A percentile compares a stretch with the other conserved stretches of the same genome.
Evolutionary conservation across 768 basidiomycete genomes (phyloP).

Genomic region (Auriscalpium vulgare): DNA sequence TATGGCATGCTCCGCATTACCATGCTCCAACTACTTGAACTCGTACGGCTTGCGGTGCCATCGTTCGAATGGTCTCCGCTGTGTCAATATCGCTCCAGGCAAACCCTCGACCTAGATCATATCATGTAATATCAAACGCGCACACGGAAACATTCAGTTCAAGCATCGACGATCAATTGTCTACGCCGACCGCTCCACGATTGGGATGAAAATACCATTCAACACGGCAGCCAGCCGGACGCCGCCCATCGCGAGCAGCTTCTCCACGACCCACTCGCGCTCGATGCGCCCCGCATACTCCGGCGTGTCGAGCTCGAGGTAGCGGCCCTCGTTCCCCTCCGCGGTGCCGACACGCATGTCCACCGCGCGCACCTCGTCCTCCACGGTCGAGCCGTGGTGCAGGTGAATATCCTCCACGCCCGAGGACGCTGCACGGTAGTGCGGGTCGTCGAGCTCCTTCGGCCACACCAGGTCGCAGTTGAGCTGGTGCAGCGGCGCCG

Average conservation of each 20-base stretch:
- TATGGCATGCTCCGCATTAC: no score
- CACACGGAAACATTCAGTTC: no score
- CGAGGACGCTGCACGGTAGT: conserved; percentile 21
- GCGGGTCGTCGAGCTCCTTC: conserved; percentile 47
- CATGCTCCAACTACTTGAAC: no score
- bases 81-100: no score
- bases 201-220: conserved; percentile 57
- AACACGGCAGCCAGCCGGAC: conserved; percentile 76
- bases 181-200: neutral
- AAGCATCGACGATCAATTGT: no score
- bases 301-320: conserved; percentile 75
- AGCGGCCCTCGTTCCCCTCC: conserved; percentile 18
- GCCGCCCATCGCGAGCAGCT: conserved; percentile 75
- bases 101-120: no score
- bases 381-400: neutral
- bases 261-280: conserved; percentile 66
- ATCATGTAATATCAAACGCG: no score
- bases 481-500: conserved; percentile 58
- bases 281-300: conserved; percentile 67
- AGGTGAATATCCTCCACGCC: neutral
- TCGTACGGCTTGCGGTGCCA: no score
- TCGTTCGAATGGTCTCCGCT: no score
- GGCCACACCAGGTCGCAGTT: conserved; percentile 87
- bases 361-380: conserved; percentile 6
- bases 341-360: neutral